These are phyloP conservation scores for Hortiboletus flavorubellus DNA, from an alignment of 768 basidiomycete species.

Conservation along the genomic window DNA sequence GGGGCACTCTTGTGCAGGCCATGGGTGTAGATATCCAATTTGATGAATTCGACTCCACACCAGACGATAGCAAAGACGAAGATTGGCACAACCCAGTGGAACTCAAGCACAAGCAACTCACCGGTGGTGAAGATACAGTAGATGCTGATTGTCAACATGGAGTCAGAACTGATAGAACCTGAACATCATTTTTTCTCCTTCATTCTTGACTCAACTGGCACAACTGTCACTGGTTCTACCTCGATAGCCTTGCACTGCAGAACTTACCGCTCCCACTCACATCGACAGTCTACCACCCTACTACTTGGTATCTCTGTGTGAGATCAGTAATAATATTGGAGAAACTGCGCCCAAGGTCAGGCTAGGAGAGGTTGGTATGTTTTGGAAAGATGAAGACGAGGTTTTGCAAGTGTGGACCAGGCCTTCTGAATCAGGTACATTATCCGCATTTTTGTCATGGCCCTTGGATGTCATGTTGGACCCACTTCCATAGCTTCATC, in stretches of 20 bases:
- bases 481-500: not conserved
- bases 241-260: constrained; percentile 11
- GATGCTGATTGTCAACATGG: not conserved
- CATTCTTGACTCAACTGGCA: not conserved
- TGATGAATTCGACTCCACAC: constrained; percentile 2
- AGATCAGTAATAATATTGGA: not conserved
- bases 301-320: constrained; percentile 15
- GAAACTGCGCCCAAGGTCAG: not conserved
- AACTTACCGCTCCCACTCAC: constrained; percentile 17
- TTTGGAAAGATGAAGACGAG: constrained; percentile 29
- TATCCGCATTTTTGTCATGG: not conserved
- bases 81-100: constrained; percentile 19
- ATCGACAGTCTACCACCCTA: constrained; percentile 12
- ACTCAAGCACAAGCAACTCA: not conserved
- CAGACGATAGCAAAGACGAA: constrained; percentile 20
- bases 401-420: not conserved
- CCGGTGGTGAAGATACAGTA: not conserved
- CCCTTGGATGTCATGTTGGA: not conserved
- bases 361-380: constrained; percentile 15
- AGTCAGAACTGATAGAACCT: constrained; percentile 3
- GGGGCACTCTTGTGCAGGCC: constrained; percentile 19
- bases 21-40: constrained; percentile 14
- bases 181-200: constrained; percentile 13
- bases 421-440: constrained; percentile 4
- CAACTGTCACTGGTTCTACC: not conserved